Evolutionary conservation across 2,329 filamentous ascomycete genomes (phyloP), one percentile per base, ranked within the genome.

Genomic region (Cryphonectria japonica): DNA sequence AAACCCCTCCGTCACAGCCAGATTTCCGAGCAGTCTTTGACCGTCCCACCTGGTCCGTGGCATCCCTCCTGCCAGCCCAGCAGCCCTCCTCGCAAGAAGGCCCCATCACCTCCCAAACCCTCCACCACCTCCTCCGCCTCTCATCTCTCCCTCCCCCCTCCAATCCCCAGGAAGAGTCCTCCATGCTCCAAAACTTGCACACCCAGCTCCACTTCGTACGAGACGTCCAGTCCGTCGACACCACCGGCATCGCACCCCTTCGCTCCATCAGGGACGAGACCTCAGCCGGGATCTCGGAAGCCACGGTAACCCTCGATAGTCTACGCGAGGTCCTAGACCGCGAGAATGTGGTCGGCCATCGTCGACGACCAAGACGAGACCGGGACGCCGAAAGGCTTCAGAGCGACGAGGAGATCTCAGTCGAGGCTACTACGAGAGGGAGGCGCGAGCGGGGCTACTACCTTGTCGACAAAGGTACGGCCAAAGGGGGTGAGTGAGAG

Each of bases 161-260:
- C 26, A 85, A 85, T 1, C 74, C 83, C 1, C 84, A 84, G 67
- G 91, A 94, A 76, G 92, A 97, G 79, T 77, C 83, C 0, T 82
- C 85, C 37, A 93, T 97, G 88, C 86, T 97, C 3, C 78, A 86
- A 32, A 95, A 91, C 0, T 86, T 99, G 1, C 87, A 91, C 67
- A 89, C 92, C 43, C 96, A 99, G 78, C 87, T 99, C 0, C 91
- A 92, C 77, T 99, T 99, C 78, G 94, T 98, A n/a, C 90, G 89
- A 73, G 89, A 94, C 73, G 90, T 98, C 29, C 95, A 97, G 78
- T 84, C 86, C 61, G 91, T 97, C 65, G 88, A 97, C 79, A 95
- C 93, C 0, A 82, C 85, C 0, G 89, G 87, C 3, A 85, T 98
- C 0, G 85, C 89, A 69, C 95, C 96, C 0, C 82, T 99, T 60